phyloP scores from a whole-genome alignment of 2,329 filamentous ascomycete species.

The Microdochium nivale region DNA sequence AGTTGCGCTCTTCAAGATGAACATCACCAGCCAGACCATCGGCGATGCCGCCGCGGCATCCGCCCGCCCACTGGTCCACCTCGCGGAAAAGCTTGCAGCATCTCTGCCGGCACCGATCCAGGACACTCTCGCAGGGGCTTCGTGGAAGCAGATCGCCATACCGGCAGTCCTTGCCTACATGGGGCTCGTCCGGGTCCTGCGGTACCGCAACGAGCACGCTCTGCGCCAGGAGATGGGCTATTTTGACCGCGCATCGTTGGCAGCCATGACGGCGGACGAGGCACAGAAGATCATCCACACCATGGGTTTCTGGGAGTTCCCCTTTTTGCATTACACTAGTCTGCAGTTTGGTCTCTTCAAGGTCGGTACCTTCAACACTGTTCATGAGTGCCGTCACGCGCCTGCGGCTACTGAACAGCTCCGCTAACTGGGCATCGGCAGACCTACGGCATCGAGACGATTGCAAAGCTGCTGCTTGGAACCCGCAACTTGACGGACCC shows the following conservation, averaged over 20 bases:
- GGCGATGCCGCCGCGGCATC: neutral
- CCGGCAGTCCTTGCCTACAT: slow-evolving; percentile 12
- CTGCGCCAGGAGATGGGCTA: slow-evolving; percentile 14
- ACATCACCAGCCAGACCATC: neutral
- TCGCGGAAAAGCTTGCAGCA: slow-evolving; percentile 2
- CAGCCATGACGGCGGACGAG: slow-evolving; percentile 19
- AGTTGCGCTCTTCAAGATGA: neutral
- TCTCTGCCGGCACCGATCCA: neutral
- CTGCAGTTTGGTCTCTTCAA: slow-evolving; percentile 23
- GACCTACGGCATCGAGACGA: slow-evolving; percentile 23
- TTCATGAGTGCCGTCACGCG: too few species aligned
- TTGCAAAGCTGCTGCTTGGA: slow-evolving; percentile 17
- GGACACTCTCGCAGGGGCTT: slow-evolving; percentile 3
- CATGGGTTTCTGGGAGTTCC: slow-evolving; percentile 15
- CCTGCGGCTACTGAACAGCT: too few species aligned
- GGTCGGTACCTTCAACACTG: too few species aligned
- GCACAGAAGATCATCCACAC: slow-evolving; percentile 19
- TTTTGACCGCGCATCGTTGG: slow-evolving; percentile 14
- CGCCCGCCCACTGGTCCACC: neutral
- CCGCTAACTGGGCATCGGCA: slow-evolving; percentile 5
- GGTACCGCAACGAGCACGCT: slow-evolving; percentile 16
- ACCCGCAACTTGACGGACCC: slow-evolving; percentile 22
- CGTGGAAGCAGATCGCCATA: slow-evolving; percentile 11
- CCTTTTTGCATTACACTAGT: slow-evolving; percentile 12
- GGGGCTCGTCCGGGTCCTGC: slow-evolving; percentile 15